Evolutionary conservation across 768 basidiomycete species (phyloP), one percentile per base, ranked within the genome.

Genomic region (Rhizopogon vulgaris): DNA sequence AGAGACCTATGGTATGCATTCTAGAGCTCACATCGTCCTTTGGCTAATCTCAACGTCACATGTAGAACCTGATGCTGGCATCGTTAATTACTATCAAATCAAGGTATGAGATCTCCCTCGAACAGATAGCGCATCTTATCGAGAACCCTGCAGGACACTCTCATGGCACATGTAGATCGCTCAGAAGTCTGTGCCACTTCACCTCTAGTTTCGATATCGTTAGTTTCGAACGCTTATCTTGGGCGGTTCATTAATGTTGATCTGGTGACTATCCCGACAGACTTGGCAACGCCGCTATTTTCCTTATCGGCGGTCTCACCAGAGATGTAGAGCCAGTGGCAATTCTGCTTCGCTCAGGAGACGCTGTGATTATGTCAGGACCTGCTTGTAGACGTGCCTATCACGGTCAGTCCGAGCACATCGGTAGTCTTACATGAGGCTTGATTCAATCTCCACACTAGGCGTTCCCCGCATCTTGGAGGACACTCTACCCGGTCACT

Each of bases 131-230:
- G 52, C 11, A 14, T 41, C 18, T 22, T 32, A 40, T n/a, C 18
- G 3, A 38, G 17, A 36, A 25, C 47, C 25, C 17, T n/a, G 55
- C 54, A 84, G 79, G 94, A 98, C 56, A 90, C 93, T 0, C 79
- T 99, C 17, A 97, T 97, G 87, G 95, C 82, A 0, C 95, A 99
- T 66, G 91, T 96, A n/a, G 95, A 99, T 67, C 87, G 90, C 17
- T 93, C 94, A 18, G 95, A 99, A 70, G 78, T 95, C 8, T 95
- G 94, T 59, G 84, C 91, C 2, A 90, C 90, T 4, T 85, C 91
- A 0, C 95, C 95, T 0, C 78, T 99, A 0, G 90, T 97, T 5
- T 96, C 93, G 0, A 84, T 99, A 46, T 96, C 94, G 94, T 94
- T 58, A 60, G 87, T 67, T 42, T 41, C 43, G 15, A 42, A 27